Conservation (phyloP, 2,329 filamentous ascomycete species). For the Colletotrichum sp. region DNA sequence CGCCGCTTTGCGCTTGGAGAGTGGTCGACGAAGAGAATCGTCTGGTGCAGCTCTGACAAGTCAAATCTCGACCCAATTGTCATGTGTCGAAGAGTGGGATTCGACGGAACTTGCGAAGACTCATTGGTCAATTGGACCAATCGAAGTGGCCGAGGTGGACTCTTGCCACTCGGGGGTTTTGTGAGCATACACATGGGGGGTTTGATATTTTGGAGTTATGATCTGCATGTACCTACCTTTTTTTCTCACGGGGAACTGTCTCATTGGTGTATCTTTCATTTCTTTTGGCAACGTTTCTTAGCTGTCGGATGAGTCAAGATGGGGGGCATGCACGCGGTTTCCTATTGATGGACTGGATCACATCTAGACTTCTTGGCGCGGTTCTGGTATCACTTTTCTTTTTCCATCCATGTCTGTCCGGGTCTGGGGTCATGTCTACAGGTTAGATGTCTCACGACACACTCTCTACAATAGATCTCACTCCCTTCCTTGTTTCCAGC, state of each 20-base stretch:
- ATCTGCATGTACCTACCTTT: neutral
- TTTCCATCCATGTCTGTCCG: neutral
- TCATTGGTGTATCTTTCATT: neutral
- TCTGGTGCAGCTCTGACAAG: neutral
- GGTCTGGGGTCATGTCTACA: neutral
- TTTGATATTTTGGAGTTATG: neutral
- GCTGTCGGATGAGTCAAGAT: neutral
- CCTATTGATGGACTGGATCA: neutral
- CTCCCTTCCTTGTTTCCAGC: neutral
- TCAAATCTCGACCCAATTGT: neutral
- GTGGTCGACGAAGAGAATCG: neutral
- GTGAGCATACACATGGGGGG: neutral
- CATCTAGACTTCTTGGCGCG: neutral
- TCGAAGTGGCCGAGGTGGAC: neutral
- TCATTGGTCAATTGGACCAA: neutral
- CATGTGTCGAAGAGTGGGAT: neutral
- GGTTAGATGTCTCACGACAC: neutral
- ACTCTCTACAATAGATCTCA: neutral
- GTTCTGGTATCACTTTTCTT: neutral
- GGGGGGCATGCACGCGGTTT: neutral
- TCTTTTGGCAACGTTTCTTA: neutral
- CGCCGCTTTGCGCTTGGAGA: neutral
- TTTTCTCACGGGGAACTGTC: neutral
- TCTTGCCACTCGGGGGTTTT: neutral
- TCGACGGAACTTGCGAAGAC: neutral